Evolutionary conservation across 2,329 filamentous ascomycete species (phyloP), one percentile per base, ranked within the genome.

Genomic region (Microcera coccophila): DNA sequence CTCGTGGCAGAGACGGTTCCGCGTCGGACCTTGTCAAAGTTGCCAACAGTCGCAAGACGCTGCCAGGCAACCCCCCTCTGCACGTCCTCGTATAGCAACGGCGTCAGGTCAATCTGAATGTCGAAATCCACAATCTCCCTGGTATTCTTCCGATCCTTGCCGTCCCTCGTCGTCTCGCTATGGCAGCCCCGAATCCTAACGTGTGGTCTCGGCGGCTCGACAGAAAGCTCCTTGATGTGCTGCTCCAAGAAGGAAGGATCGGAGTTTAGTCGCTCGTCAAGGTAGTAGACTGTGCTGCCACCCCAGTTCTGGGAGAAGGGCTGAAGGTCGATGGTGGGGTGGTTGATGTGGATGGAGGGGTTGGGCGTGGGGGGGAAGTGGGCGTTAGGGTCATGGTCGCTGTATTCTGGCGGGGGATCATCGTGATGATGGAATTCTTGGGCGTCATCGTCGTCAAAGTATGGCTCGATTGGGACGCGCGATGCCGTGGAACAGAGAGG

Each of bases 1-100:
- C 74, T 65, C 4, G 66, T 73, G 43, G 73, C 70, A 14, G 80
- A 68, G 38, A 81, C 69, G 4, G 80, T 81, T 16, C 85, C 85
- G n/a, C 85, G 81, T 41, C 76, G 73, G 9, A 76, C 76, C 49
- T 79, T 78, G 52, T 84, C 78, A 39, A 71, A 66, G 55, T 83
- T 78, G 37, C 77, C 70, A 0, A 78, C 77, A 0, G 76, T 75
- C 9, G 65, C 63, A n/a, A 82, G 49, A 19, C 64, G 50, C 10
- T 62, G 54, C 73, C 69, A 75, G 5, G 72, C 68, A 29, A 45
- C 47, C 22, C 59, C 63, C 17, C 59, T 61, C 33, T 59, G 54
- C 15, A 70, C 66, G 46, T 77, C 67, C 4, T 69, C 60, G 54
- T 73, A 76, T 12, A 84, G 69, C 29, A 79, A 74, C 4, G 77